A percentile compares a stretch with the other conserved stretches of the same genome.
Conservation (phyloP, 345 rosid genomes). For the Hibiscus trionum region DNA sequence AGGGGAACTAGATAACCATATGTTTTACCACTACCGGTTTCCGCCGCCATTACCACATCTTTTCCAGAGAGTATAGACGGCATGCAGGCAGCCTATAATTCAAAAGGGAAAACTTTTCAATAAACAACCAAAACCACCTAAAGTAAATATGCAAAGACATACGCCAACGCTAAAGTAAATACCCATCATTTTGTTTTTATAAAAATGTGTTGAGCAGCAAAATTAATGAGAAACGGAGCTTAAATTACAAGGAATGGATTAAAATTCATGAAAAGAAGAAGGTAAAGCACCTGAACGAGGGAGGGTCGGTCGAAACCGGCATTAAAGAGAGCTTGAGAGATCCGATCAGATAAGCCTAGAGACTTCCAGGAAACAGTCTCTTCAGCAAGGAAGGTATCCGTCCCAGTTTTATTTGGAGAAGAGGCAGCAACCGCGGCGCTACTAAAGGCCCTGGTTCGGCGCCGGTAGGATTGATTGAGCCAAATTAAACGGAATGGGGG, state of each 20-base stretch:
- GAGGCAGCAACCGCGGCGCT: slow-evolving; percentile 22
- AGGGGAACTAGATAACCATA: slow-evolving; percentile 75
- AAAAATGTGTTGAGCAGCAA: neutral
- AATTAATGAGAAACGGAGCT: neutral
- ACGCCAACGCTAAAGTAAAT: neutral
- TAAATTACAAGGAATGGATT: neutral
- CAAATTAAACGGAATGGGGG: slow-evolving; percentile 21
- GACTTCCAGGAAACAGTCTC: slow-evolving; percentile 70
- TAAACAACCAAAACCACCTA: no score
- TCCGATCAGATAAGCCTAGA: slow-evolving; percentile 59
- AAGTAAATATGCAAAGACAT: neutral
- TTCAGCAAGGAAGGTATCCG: slow-evolving; percentile 56
- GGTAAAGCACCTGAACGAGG: slow-evolving; percentile 54
- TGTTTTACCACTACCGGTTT: slow-evolving; percentile 96
- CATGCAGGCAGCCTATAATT: slow-evolving; percentile 54
- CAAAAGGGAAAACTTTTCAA: neutral
- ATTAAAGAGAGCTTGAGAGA: slow-evolving; percentile 49
- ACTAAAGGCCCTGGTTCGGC: slow-evolving; percentile 27
- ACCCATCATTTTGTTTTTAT: neutral
- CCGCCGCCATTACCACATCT: slow-evolving; percentile 89
- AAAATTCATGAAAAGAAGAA: neutral
- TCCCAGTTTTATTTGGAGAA: slow-evolving; percentile 23
- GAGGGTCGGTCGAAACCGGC: slow-evolving; percentile 75
- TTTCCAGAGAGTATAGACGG: slow-evolving; percentile 71
- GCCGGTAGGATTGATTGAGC: slow-evolving; percentile 24